phyloP scores from a whole-genome alignment of 257 asterid genomes.

The Mentha longifolia region DNA sequence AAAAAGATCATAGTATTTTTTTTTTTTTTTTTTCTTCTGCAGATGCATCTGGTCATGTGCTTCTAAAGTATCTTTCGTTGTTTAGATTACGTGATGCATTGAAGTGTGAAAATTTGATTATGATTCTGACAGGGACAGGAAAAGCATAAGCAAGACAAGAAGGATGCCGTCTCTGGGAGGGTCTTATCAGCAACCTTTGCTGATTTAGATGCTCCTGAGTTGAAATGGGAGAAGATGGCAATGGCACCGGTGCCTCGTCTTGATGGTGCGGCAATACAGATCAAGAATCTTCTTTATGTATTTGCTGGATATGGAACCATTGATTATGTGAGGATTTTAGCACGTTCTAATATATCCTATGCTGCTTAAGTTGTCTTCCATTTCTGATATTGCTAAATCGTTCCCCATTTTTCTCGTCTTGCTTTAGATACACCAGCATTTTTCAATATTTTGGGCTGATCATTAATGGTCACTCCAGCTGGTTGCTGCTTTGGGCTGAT shows the following conservation, averaged over 20 bases:
- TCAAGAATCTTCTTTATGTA: constrained; percentile 78
- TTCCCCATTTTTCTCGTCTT: constrained; percentile 2
- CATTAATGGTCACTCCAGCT: not conserved
- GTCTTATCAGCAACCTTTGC: constrained; percentile 83
- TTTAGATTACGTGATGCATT: constrained; percentile 10
- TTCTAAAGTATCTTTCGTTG: not conserved
- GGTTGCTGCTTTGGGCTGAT: constrained; percentile 17
- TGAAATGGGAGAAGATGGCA: constrained; percentile 92
- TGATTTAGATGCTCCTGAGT: constrained; percentile 80
- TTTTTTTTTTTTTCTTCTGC: not conserved
- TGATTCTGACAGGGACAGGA: constrained; percentile 39
- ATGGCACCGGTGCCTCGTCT: constrained; percentile 94
- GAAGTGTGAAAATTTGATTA: constrained; percentile 1
- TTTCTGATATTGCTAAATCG: constrained; percentile 5
- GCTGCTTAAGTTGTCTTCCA: constrained; percentile 23
- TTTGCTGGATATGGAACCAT: constrained; percentile 98
- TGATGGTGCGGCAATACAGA: constrained; percentile 92
- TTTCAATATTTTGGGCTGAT: constrained; percentile 1
- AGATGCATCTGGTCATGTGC: not conserved
- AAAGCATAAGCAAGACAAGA: constrained; percentile 32
- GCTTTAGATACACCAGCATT: constrained; percentile 4
- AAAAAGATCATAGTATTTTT: not conserved
- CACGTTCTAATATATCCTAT: constrained; percentile 2
- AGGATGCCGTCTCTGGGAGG: constrained; percentile 47
- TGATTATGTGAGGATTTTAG: constrained; percentile 58